A percentile compares a stretch with the other conserved stretches of the same genome.
These are phyloP conservation scores for Diaporthe batatas DNA, from an alignment of 2,329 filamentous ascomycete genomes.

Conservation along the genomic window DNA sequence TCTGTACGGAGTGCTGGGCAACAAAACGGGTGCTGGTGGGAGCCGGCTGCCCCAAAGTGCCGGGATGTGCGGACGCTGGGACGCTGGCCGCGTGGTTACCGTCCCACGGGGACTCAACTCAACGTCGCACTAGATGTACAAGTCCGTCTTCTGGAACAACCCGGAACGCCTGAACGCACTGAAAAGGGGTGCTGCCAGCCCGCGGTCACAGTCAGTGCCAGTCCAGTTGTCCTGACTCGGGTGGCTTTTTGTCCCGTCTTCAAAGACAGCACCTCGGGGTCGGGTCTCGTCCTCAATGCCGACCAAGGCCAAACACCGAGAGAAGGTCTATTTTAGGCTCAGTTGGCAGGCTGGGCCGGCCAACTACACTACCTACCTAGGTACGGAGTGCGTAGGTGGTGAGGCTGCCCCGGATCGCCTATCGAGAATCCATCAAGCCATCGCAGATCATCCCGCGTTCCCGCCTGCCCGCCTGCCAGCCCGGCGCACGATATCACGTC, in stretches of 20 bases:
- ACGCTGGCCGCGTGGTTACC: slow-evolving; percentile 13
- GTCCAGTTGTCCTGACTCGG: not conserved
- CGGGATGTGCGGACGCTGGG: slow-evolving; percentile 1
- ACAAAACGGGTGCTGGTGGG: slow-evolving; percentile 7
- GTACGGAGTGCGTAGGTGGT: too few relatives aligned
- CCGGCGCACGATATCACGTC: slow-evolving; percentile 31
- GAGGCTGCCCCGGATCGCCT: slow-evolving; percentile 16
- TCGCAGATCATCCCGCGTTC: slow-evolving; percentile 33
- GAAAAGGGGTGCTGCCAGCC: slow-evolving; percentile 9
- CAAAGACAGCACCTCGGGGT: slow-evolving; percentile 13
- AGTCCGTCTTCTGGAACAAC: slow-evolving; percentile 30
- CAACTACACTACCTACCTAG: too few relatives aligned
- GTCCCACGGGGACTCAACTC: slow-evolving; percentile 26
- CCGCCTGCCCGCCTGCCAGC: slow-evolving; percentile 22
- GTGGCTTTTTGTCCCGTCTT: not conserved
- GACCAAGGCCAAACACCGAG: not conserved
- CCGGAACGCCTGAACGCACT: slow-evolving; percentile 11
- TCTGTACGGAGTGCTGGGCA: not conserved
- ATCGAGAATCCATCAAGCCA: slow-evolving; percentile 34
- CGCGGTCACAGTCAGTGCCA: not conserved
- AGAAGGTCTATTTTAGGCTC: slow-evolving; percentile 20
- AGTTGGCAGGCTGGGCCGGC: not conserved
- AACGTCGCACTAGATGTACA: slow-evolving; percentile 19
- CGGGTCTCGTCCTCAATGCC: slow-evolving; percentile 13
- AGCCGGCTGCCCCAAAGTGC: slow-evolving; percentile 10